phyloP scores from a whole-genome alignment of 2,329 filamentous ascomycete species.

The Cercospora sesami region DNA sequence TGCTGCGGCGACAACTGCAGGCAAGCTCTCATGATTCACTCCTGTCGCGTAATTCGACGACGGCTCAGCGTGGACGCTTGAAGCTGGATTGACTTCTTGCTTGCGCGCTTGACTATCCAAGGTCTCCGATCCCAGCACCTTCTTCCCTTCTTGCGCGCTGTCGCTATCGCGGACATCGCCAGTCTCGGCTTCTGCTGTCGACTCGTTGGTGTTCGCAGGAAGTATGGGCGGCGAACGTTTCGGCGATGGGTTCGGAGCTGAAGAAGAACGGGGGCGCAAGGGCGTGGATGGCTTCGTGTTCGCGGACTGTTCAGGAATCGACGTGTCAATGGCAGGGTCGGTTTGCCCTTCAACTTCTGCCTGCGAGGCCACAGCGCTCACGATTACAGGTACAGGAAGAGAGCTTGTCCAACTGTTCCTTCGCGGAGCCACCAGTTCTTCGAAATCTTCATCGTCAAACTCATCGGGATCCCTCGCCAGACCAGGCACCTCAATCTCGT shows the following conservation, averaged over 20 bases:
- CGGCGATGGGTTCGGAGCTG: background rate
- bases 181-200: conserved; percentile 14
- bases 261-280: conserved; percentile 1
- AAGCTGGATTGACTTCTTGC: conserved; percentile 27
- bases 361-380: background rate
- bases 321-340: background rate
- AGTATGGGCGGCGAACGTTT: background rate
- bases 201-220: conserved; percentile 10
- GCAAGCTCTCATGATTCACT: conserved; percentile 9
- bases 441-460: conserved; percentile 36
- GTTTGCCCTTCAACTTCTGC: background rate
- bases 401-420: conserved; percentile 30
- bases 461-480: conserved; percentile 66
- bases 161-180: background rate
- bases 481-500: conserved; percentile 78
- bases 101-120: conserved; percentile 8
- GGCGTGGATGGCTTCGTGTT: background rate
- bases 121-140: background rate
- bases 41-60: background rate
- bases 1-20: conserved; percentile 7
- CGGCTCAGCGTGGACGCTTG: conserved; percentile 23
- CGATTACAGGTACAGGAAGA: background rate
- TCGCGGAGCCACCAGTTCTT: conserved; percentile 27
- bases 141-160: background rate
- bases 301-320: background rate